Conservation (phyloP, 768 basidiomycete genomes). For the Nevesoporus exiguus region DNA sequence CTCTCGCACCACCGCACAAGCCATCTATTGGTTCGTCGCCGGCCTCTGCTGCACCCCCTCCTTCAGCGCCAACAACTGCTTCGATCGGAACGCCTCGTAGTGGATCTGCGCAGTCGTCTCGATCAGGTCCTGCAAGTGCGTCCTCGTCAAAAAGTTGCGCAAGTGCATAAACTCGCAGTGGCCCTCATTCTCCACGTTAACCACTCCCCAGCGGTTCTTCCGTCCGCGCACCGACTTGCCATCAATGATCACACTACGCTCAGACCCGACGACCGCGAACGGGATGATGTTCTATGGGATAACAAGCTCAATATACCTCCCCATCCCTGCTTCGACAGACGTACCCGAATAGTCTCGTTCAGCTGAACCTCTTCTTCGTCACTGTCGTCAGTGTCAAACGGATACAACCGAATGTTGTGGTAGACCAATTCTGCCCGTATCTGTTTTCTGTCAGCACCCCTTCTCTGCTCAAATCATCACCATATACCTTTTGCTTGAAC, state of each 20-base stretch:
- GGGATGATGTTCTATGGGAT: slow-evolving; percentile 79
- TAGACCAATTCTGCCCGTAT: slow-evolving; percentile 90
- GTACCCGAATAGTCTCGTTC: slow-evolving; percentile 85
- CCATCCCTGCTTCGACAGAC: slow-evolving; percentile 25
- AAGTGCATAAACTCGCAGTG: slow-evolving; percentile 99
- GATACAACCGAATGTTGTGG: slow-evolving; percentile 93
- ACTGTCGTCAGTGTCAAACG: slow-evolving; percentile 94
- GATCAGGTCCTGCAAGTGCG: slow-evolving; percentile 96
- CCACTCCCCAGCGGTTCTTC: slow-evolving; percentile 97
- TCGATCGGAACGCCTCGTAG: slow-evolving; percentile 99
- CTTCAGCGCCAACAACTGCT: slow-evolving; percentile 95
- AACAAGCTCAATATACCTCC: neutral
- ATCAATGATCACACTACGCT: slow-evolving; percentile 91
- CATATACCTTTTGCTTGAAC: slow-evolving; percentile 85
- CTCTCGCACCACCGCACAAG: neutral
- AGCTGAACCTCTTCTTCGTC: slow-evolving; percentile 90
- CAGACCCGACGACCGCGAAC: slow-evolving; percentile 97
- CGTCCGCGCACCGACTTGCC: slow-evolving; percentile 93
- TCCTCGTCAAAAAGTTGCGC: slow-evolving; percentile 94
- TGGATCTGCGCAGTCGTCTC: slow-evolving; percentile 99
- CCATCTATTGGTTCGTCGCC: slow-evolving; percentile 32
- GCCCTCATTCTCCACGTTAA: slow-evolving; percentile 93
- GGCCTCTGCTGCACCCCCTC: slow-evolving; percentile 83
- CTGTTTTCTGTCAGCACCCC: slow-evolving; percentile 38
- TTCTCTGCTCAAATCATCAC: neutral